Base-by-base conservation (phyloP, 352 stramenopile genomes). In the Lagenidium giganteum region DNA sequence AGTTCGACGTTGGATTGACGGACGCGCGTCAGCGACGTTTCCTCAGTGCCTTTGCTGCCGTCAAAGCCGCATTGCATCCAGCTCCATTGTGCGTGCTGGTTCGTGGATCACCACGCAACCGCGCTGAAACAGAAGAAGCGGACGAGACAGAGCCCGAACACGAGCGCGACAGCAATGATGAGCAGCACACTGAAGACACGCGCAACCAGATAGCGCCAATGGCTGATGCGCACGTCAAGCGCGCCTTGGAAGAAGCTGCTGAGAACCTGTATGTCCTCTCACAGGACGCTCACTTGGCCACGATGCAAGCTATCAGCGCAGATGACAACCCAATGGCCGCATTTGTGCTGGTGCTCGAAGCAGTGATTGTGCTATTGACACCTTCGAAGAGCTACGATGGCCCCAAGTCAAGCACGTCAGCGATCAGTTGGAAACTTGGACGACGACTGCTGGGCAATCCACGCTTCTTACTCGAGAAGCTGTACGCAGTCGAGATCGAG, bases 281-380 rank as follows among this genome's bases (percentile, higher is more conserved):
- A 4, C 38, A 66, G 31, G 23, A 39, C 14, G 29, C 55, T 0
- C 25, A 32, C 0, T 18, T 42, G 0, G 11, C 14, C 0, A 58
- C 83, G 34, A 82, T 88, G 59, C 18, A 41, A 0, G 29, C 32
- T 3, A 22, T 68, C 25, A 67, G 60, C 16, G 3, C 20, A 0
- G 27, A 41, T 0, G 46, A 59, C 3, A 27, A 28, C 0, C 48
- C 56, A 3, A 29, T 43, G 26, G 32, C 47, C 24, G 54, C 59
- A 3, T 51, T 93, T 2, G 61, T 91, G 5, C 39, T 92, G 9
- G 72, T 89, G 9, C 83, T 93, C 68, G 81, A 95, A 41, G 71
- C 81, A 7, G 60, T 85, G 7, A 76, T 95, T 24, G 65, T 93
- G 14, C 37, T 93, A 4, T 55, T 95, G 11, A 93, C 81, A 8